Percentiles rank a stretch among this genome's conserved stretches.
Conservation (phyloP, 495 filamentous ascomycete genomes). For the Collariella sp. region DNA sequence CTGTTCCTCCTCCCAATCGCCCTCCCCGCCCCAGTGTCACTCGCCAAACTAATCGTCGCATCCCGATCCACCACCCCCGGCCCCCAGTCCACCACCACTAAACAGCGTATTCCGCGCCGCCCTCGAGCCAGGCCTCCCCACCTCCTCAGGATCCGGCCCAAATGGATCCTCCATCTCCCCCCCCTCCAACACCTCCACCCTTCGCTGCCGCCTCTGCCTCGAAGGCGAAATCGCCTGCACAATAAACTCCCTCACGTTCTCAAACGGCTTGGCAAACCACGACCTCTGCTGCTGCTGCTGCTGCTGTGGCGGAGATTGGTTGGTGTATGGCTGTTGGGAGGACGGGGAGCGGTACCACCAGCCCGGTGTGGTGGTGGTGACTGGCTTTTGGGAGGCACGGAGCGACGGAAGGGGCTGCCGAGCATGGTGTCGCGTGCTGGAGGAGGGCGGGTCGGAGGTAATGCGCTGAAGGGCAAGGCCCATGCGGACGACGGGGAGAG, state of each 20-base stretch:
- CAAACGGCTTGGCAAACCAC: conserved; percentile 22
- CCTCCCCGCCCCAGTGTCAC: conserved; percentile 21
- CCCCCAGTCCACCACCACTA: conserved; percentile 8
- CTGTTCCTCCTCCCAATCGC: conserved; percentile 10
- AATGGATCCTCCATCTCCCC: conserved; percentile 30
- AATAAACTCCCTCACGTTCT: conserved; percentile 21
- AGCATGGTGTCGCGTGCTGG: conserved; percentile 34
- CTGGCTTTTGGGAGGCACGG: conserved; percentile 26
- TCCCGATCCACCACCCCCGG: conserved; percentile 5
- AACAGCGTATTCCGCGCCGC: conserved; percentile 18
- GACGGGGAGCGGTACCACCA: background rate
- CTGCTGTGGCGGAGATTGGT: too few relatives aligned
- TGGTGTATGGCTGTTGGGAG: background rate
- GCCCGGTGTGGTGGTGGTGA: conserved; percentile 25
- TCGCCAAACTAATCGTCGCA: conserved; percentile 12
- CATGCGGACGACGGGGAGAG: conserved; percentile 46
- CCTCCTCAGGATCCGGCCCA: conserved; percentile 21
- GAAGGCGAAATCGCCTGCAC: conserved; percentile 21
- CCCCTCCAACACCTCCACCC: conserved; percentile 3
- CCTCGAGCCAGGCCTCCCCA: conserved; percentile 8
- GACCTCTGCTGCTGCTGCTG: too few relatives aligned
- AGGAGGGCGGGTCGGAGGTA: conserved; percentile 45
- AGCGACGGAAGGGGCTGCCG: conserved; percentile 45
- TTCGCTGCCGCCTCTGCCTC: too few relatives aligned
- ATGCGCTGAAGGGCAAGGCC: conserved; percentile 44